Conservation (phyloP, 305 asterid genomes). For the Ajuga reptans region DNA sequence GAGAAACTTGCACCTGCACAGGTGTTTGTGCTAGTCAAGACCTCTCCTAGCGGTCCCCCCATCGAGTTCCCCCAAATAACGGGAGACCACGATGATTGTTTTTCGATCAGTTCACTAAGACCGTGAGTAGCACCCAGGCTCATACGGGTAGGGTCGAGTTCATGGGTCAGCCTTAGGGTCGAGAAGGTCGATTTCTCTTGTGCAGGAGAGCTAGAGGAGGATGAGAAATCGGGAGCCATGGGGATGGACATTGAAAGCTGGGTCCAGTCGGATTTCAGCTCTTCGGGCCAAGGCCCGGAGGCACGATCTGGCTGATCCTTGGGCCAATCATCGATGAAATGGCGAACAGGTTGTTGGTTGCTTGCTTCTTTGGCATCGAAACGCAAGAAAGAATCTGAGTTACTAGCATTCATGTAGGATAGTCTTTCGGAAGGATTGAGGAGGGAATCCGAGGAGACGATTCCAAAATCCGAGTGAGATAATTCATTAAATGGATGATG, state of each 20-base stretch:
- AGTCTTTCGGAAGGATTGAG: conserved; percentile 53
- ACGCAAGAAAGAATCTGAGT: conserved; percentile 36
- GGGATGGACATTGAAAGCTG: conserved; percentile 90
- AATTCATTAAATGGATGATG: conserved; percentile 36
- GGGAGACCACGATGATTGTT: conserved; percentile 51
- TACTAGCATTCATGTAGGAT: conserved; percentile 36
- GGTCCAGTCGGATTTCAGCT: conserved; percentile 69
- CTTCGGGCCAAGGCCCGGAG: conserved; percentile 45
- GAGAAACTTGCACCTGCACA: conserved; percentile 22
- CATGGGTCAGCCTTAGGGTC: conserved; percentile 38
- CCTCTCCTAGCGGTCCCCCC: conserved; percentile 88
- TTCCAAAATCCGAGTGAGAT: conserved; percentile 42
- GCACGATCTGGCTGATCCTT: conserved; percentile 41
- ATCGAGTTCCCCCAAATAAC: conserved; percentile 58
- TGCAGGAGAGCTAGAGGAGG: conserved; percentile 43
- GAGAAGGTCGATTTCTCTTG: conserved; percentile 44
- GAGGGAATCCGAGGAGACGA: conserved; percentile 50
- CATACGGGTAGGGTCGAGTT: conserved; percentile 50
- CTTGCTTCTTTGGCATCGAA: conserved; percentile 33
- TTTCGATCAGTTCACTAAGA: conserved; percentile 27
- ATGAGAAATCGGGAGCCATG: conserved; percentile 42
- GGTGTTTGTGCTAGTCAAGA: conserved; percentile 39
- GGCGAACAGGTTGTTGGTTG: conserved; percentile 41
- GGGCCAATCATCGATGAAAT: conserved; percentile 56
- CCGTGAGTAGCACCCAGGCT: conserved; percentile 40